These are phyloP conservation scores for Daldinia vernicosa DNA, from an alignment of 495 filamentous ascomycete genomes.

Conservation along the genomic window DNA sequence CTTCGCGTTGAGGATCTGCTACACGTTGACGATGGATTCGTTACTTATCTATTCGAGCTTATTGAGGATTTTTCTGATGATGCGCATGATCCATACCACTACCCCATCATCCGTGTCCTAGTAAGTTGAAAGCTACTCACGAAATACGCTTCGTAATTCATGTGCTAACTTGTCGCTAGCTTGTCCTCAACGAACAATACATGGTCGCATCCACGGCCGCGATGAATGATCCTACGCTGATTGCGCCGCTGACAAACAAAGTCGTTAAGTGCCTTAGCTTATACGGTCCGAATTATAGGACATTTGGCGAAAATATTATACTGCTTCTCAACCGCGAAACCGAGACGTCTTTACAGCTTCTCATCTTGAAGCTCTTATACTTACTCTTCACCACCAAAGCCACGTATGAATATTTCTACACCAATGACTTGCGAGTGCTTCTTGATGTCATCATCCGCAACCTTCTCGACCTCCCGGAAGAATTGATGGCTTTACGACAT, in stretches of 20 bases:
- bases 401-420: constrained; percentile 98
- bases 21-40: constrained; percentile 83
- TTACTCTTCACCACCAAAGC: constrained; percentile 89
- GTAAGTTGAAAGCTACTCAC: constrained; percentile 57
- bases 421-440: constrained; percentile 93
- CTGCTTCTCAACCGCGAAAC: constrained; percentile 94
- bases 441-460: constrained; percentile 97
- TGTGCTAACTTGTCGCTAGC: constrained; percentile 57
- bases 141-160: background rate
- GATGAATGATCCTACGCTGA: constrained; percentile 61
- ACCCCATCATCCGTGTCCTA: constrained; percentile 90
- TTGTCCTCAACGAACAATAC: constrained; percentile 98
- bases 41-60: constrained; percentile 83
- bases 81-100: constrained; percentile 93
- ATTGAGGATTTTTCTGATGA: constrained; percentile 92
- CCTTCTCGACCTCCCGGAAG: constrained; percentile 87
- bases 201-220: constrained; percentile 77
- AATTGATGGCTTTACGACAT: constrained; percentile 81
- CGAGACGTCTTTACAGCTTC: constrained; percentile 88
- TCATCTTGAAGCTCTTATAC: constrained; percentile 95
- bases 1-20: constrained; percentile 80
- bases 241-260: constrained; percentile 79
- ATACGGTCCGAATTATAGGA: constrained; percentile 82
- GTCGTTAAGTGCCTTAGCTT: constrained; percentile 88
- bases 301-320: constrained; percentile 98